Base-by-base conservation (phyloP, 495 filamentous ascomycete genomes). In the Penicillium waksmanii region DNA sequence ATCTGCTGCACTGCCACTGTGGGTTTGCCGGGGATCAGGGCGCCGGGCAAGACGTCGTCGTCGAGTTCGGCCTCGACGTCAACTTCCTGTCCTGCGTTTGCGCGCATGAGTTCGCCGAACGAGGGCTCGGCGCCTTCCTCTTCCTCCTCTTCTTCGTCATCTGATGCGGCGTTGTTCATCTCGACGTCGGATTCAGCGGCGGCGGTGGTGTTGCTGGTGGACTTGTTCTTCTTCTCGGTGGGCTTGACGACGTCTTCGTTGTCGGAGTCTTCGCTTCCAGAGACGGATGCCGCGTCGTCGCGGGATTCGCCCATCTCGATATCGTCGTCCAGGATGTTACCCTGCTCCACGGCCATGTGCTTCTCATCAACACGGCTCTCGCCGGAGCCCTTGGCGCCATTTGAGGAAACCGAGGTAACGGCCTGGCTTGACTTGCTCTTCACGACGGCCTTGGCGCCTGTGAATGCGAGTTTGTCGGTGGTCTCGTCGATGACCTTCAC, bases 21-120 rank as follows among this genome's bases (percentile, higher is more conserved):
- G 47, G 76, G 70, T 55, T 76, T 75, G 27, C 74, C 73, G 50
- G 70, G 73, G 6, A 74, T 75, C 36, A 74, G 62, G 40, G 73
- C 70, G 35, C 69, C 76, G 51, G 73, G 73, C 58, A 68, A 63
- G 53, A 79, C 64, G 44, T 81, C 70, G 56, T 77, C 72, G 62
- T 81, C 66, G 36, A 76, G 66, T 58, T 80, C 76, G 40, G 82
- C 84, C 57, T 88, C 80, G 1, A 96, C 92, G 56, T 96, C 92
- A 66, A 96, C 85, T 51, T 87, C 82, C 49, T 90, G 86, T 36
- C 82, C 75, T 18, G 81, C 77, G 54, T 87, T 87, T 38, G 87
- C 87, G 62, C 87, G 86, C 47, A 96, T 80, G 46, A 96, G 82
- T 63, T 98, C 95, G 53, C 91, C 93, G 69, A 98, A 96, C 1